Base-by-base conservation (phyloP, 2,329 filamentous ascomycete genomes). In the Sarocladium brachiariae region DNA sequence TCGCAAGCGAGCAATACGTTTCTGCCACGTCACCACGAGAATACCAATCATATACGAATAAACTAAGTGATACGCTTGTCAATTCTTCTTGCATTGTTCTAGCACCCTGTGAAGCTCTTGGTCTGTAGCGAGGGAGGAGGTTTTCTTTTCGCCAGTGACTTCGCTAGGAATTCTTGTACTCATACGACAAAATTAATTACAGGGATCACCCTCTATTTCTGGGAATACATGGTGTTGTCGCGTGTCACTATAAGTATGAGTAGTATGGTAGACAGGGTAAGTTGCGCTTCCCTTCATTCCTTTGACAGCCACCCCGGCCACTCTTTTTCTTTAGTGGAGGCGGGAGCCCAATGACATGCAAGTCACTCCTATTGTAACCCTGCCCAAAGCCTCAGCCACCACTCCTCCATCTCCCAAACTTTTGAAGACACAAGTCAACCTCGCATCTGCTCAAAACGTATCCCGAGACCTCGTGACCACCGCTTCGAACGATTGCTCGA, bases 121-220 rank as follows among this genome's bases (percentile, higher is more conserved):
- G 27, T 30, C 27, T 30, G 27, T 30, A 7, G 13, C 27, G 27
- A 30, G 13, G 7, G 27, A 13, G 13, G 13, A 30, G 27, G 18
- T 10, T 38, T 9, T 16, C 34, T 7, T 7, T 38, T 18, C 18
- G 34, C 16, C 21, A 19, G 8, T 18, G 7, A 21, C 8, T n/a
- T n/a, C 24, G 24, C 14, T n/a, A 47, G 43, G 43, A 47, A 47
- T 47, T 47, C 43, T 47, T 30, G 9, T 7, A n/a, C 25, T 13
- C 27, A 30, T 30, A 30, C 27, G 13, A 13, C 7, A 30, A 7
- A 30, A 47, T 31, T 47, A 33, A 33, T 47, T 47, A 10, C 27
- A 31, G 43, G 43, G 43, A 19, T 33, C 25, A 6, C 43, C 14
- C 39, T 25, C 39, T 16, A 6, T 14, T 25, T 43, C n/a, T 27